These are phyloP conservation scores for Carnegiea gigantea DNA, from an alignment of 179 eudicot genomes.

Conservation along the genomic window DNA sequence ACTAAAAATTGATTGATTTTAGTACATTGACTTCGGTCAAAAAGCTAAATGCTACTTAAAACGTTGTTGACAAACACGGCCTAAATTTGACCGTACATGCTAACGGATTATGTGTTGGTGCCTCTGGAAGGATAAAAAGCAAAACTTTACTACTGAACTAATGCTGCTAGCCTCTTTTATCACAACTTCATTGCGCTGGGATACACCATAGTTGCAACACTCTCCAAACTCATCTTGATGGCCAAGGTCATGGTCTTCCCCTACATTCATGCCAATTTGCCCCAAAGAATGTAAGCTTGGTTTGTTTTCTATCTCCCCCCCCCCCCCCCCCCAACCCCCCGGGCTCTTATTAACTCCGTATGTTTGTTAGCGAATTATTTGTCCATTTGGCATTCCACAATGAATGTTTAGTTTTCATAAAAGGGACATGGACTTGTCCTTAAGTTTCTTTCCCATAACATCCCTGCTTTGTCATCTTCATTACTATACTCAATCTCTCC, in stretches of 20 bases:
- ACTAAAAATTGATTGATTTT: too few relatives aligned
- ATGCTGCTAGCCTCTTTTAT: constrained; percentile 55
- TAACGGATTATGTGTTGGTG: constrained; percentile 6
- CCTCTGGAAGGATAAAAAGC: constrained; percentile 78
- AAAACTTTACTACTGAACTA: constrained; percentile 46
- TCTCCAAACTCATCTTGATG: constrained; percentile 58
- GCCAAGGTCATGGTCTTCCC: constrained; percentile 46
- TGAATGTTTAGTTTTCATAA: too few relatives aligned
- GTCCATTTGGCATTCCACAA: too few relatives aligned
- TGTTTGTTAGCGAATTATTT: too few relatives aligned
- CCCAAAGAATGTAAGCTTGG: constrained; percentile 60
- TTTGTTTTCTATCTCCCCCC: constrained; percentile 18
- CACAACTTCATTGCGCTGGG: constrained; percentile 72
- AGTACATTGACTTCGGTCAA: too few relatives aligned
- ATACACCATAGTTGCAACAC: constrained; percentile 56
- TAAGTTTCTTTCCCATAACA: too few relatives aligned
- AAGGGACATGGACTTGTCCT: too few relatives aligned
- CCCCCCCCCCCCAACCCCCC: too few relatives aligned
- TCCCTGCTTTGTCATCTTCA: too few relatives aligned
- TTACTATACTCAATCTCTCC: too few relatives aligned
- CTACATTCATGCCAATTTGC: constrained; percentile 68
- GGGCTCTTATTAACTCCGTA: neutral
- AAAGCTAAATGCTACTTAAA: too few relatives aligned
- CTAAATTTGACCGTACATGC: neutral
- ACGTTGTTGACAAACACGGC: too few relatives aligned